Evolutionary conservation across 2,329 filamentous ascomycete genomes (phyloP), one percentile per base, ranked within the genome.

Genomic region (Sphaerulina vaccinii): DNA sequence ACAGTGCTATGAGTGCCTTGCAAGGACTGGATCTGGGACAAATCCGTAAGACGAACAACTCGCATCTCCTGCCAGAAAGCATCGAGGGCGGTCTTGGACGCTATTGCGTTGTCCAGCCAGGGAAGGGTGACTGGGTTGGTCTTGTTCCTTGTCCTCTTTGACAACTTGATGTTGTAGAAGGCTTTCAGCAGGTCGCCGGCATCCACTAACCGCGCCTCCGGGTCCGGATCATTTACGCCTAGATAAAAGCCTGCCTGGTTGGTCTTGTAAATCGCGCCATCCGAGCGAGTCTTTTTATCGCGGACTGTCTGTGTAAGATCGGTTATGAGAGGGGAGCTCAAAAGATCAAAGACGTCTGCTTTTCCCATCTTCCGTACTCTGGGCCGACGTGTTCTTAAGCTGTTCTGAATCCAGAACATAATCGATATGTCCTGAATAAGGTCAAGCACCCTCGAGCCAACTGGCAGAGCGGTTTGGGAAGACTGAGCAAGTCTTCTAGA

Each of bases 61-160:
- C 36, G 45, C 4, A 49, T 15, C 23, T 40, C 45, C 32, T 38
- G 2, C 45, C 45, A 49, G 22, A 49, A 49, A 7, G 33, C 45
- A n/a, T 49, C 22, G 9, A 49, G 35, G 5, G 45, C 45, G 5
- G 10, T 4, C 13, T 40, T 49, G 11, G 45, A 13, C 23, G 39
- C 11, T 16, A 29, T 21, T 10, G 45, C 45, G 16, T 49, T 49
- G 4, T 27, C 22, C 11, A 49, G 35, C 45, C 45, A 49, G 15
- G 10, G 1, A 2, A 40, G 3, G 10, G 35, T 49, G n/a, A n/a
- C n/a, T n/a, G n/a, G n/a, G n/a, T n/a, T n/a, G n/a, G n/a, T n/a
- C n/a, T n/a, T n/a, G n/a, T n/a, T n/a, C 9, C 21, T 19, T 16
- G 39, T 40, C 4, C 35, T 16, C 13, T 15, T 23, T 7, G 44